Evolutionary conservation across 768 basidiomycete species (phyloP), one percentile per base, ranked within the genome.

Genomic region (Dioszegia aurantiaca): DNA sequence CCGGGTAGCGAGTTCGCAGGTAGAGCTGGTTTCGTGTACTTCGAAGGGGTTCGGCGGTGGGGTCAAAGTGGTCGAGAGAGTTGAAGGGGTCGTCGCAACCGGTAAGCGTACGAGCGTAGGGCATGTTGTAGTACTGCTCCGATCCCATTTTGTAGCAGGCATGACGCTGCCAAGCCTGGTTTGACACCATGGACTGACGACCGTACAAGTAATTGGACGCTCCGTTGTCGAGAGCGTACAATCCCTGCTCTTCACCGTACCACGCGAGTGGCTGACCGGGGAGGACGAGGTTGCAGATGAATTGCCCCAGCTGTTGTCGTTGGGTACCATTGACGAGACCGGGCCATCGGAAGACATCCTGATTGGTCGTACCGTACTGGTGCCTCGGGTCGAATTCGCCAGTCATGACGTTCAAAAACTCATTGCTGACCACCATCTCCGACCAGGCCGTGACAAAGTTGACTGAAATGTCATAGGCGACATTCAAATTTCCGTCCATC

Each of bases 271-370:
- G 82, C 46, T 93, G 84, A 63, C 92, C 92, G 30, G 90, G 92
- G 86, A 92, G 86, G 26, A 92, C 80, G 63, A 94, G 69, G 27
- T 83, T 81, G 31, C 86, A 84, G 65, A 94, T 81, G 72, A 93
- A 94, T 11, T 86, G 83, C 0, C 82, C 91, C 51, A 93, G 75
- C 14, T 82, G 86, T 58, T 87, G 86, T 65, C 82, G 82, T 67
- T 88, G 83, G 1, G 86, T 87, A 19, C 92, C 92, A 68, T 90
- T 88, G 68, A 87, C 84, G 67, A 95, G 74, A 77, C 87, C 85
- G 3, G 89, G 90, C 92, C 91, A 95, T 56, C 92, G 83, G 81
- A 87, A 95, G 10, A 95, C 83, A 80, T 94, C 92, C 79, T 93
- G 93, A 72, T 94, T 93, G 72, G 87, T 88, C n/a, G 86, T 86